Percentiles rank a stretch among this genome's conserved stretches.
phyloP scores from a whole-genome alignment of 1,139 yeast species.

The Hansenula anomala region DNA sequence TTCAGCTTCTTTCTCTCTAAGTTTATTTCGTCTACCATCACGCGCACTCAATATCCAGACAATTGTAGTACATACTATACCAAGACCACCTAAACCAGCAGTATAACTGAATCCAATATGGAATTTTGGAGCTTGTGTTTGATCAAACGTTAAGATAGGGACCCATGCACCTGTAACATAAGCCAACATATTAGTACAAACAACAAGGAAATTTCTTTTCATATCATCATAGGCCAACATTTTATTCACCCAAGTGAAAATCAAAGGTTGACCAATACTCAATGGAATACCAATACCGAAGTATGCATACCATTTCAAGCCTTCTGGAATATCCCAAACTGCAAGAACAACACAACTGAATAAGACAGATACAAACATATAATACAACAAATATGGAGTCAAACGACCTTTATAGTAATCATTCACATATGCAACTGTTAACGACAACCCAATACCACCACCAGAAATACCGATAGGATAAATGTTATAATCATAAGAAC shows the following conservation, averaged over 20 bases:
- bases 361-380: slow-evolving; percentile 33
- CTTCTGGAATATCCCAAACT: slow-evolving; percentile 43
- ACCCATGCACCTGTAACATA: slow-evolving; percentile 24
- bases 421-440: slow-evolving; percentile 36
- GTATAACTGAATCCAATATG: slow-evolving; percentile 44
- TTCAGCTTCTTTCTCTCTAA: background rate
- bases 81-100: slow-evolving; percentile 37
- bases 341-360: slow-evolving; percentile 41
- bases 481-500: slow-evolving; percentile 39
- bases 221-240: slow-evolving; percentile 38
- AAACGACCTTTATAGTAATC: slow-evolving; percentile 40
- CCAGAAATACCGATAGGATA: slow-evolving; percentile 46
- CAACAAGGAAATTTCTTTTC: slow-evolving; percentile 46
- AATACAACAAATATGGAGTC: slow-evolving; percentile 33
- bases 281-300: slow-evolving; percentile 45
- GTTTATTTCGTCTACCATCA: slow-evolving; percentile 22
- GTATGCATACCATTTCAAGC: slow-evolving; percentile 46
- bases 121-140: slow-evolving; percentile 40
- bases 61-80: slow-evolving; percentile 32
- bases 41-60: slow-evolving; percentile 27
- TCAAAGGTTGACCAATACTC: slow-evolving; percentile 39
- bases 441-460: slow-evolving; percentile 37
- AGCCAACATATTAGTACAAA: slow-evolving; percentile 43
- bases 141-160: slow-evolving; percentile 41
- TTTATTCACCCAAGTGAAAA: slow-evolving; percentile 54